Conservation (phyloP, 306 rosid species). For the Glycine tomentella region DNA sequence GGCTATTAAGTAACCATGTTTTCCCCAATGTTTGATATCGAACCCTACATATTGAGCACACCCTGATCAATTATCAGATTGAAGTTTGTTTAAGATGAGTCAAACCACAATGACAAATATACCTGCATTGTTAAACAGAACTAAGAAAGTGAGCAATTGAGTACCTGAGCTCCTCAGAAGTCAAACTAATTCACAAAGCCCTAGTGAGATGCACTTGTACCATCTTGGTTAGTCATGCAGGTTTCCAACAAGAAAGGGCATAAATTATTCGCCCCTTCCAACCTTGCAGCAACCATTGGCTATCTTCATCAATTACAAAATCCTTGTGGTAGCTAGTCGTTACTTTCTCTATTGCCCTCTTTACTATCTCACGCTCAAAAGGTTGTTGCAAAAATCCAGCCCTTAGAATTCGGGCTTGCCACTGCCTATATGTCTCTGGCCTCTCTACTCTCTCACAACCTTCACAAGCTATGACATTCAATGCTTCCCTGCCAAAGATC, state of each 20-base stretch:
- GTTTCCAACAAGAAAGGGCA: constrained; percentile 88
- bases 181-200: constrained; percentile 34
- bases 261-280: constrained; percentile 95
- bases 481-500: constrained; percentile 86
- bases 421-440: constrained; percentile 94
- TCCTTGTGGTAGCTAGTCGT: constrained; percentile 73
- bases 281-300: constrained; percentile 89
- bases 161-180: constrained; percentile 46
- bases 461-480: constrained; percentile 95
- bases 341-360: constrained; percentile 65
- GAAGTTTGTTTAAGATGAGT: constrained; percentile 13
- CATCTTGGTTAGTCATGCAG: constrained; percentile 50
- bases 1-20: constrained; percentile 1
- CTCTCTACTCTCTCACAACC: constrained; percentile 98
- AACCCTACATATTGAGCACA: background rate
- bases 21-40: background rate
- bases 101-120: constrained; percentile 10
- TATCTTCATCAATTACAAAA: constrained; percentile 86
- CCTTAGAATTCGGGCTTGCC: constrained; percentile 86
- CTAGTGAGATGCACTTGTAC: constrained; percentile 24
- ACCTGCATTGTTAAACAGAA: constrained; percentile 24
- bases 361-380: constrained; percentile 51
- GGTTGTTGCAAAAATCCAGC: constrained; percentile 78
- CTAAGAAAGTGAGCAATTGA: constrained; percentile 26
- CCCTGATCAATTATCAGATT: constrained; percentile 23